Evolutionary conservation across 805 yeast species (phyloP), one percentile per base, ranked within the genome.

Genomic region (Clavispora phyllophila): DNA sequence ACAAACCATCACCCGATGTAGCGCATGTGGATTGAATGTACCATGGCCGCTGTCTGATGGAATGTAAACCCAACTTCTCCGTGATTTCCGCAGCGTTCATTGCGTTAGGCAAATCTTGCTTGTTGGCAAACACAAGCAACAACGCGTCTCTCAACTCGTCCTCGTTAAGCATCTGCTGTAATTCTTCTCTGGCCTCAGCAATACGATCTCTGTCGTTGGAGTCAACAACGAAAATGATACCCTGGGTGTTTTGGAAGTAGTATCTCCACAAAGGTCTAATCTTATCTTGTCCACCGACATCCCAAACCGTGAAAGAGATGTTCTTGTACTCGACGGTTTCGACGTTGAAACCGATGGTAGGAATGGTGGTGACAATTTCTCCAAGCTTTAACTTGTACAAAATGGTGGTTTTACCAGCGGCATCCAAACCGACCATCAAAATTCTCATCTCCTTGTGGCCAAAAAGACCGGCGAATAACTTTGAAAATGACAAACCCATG

Each of bases 1-100:
- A 63, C 48, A 63, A 60, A 13, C 43, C 43, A 26, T 40, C 43
- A 10, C 43, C 43, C 4, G 43, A 24, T 8, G 43, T 40, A 29
- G 43, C 43, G 17, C 43, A 40, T 25, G 43, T 40, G 25, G 43
- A 18, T 34, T 40, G 43, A 38, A 40, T 40, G 43, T 40, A 40
- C 43, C 43, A 40, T n/a, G 43, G 43, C 12, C 43, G 18, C 33
- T 40, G 43, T 18, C 43, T 17, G 36, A 40, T 40, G 31, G 39
- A 36, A 23, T 40, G 43, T 38, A 40, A 40, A 8, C 43, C 43
- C 43, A 40, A 40, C 39, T 40, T 40, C 24, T 40, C 43, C 5
- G 43, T 40, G 39, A 40, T 40, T 19, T 40, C 43, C 10, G 43
- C 43, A 5, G 43, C 43, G 31, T 40, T 40, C 43, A 40, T 40